These are phyloP conservation scores for Radiomyces spectabilis DNA, from an alignment of 192 early-diverging fungal genomes.

Conservation along the genomic window DNA sequence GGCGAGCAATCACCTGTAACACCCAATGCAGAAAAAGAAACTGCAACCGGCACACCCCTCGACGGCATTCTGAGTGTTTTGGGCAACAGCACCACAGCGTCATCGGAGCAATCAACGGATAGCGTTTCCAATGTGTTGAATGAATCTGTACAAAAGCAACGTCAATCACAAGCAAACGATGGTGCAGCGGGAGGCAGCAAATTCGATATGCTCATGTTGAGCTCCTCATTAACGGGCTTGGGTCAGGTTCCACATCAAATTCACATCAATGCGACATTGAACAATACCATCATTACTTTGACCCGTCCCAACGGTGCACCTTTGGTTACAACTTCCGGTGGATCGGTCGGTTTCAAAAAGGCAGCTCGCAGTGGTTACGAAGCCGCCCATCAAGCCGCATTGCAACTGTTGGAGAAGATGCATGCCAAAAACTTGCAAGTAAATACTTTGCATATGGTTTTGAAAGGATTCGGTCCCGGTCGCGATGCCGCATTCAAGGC, in stretches of 20 bases:
- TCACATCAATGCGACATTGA: slow-evolving; percentile 53
- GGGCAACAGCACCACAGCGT: not conserved
- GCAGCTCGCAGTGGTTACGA: slow-evolving; percentile 83
- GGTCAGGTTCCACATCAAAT: slow-evolving; percentile 33
- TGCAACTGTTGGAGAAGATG: slow-evolving; percentile 59
- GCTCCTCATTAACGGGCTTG: not conserved
- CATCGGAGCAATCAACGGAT: not conserved
- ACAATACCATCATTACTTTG: slow-evolving; percentile 88
- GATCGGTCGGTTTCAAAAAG: slow-evolving; percentile 81
- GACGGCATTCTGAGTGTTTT: slow-evolving; percentile 14
- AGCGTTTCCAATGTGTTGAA: not conserved
- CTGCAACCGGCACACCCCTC: not conserved
- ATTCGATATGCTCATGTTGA: not conserved
- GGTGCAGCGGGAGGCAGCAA: not conserved
- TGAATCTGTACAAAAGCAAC: slow-evolving; percentile 2
- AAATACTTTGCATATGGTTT: slow-evolving; percentile 61
- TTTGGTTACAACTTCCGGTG: slow-evolving; percentile 70
- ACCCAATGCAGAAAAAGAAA: not conserved
- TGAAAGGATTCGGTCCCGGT: slow-evolving; percentile 89
- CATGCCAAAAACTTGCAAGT: slow-evolving; percentile 61
- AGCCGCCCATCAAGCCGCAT: slow-evolving; percentile 84
- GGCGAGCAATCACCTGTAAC: not conserved
- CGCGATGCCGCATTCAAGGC: slow-evolving; percentile 90
- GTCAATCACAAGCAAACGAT: not conserved
- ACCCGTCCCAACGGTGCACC: slow-evolving; percentile 62